These are phyloP conservation scores for Erigeron canadensis DNA, from an alignment of 129 eudicot species.

Conservation along the genomic window DNA sequence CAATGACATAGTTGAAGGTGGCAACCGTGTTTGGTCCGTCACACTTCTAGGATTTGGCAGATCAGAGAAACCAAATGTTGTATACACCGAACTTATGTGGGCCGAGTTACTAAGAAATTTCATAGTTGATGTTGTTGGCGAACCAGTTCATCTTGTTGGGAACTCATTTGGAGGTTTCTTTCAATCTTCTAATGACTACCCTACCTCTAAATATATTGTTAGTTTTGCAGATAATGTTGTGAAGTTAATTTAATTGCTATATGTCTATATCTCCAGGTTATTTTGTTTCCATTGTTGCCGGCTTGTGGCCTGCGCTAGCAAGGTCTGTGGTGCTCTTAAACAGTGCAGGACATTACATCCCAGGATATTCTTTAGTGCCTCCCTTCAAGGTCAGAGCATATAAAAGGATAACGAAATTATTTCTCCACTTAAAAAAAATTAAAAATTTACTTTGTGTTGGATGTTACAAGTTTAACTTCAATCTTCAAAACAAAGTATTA, in stretches of 20 bases:
- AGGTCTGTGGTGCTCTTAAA: conserved; percentile 82
- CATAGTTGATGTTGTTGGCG: conserved; percentile 78
- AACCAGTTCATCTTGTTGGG: conserved; percentile 92
- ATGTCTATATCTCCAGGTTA: conserved; percentile 49
- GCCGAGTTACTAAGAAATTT: conserved; percentile 77
- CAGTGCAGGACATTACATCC: conserved; percentile 72
- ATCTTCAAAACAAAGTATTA: conserved; percentile 13
- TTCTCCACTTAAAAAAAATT: not conserved
- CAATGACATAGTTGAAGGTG: conserved; percentile 52
- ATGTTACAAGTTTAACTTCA: no score
- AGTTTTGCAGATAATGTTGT: not conserved
- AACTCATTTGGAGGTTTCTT: conserved; percentile 91
- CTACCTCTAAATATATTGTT: conserved; percentile 11
- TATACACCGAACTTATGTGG: conserved; percentile 91
- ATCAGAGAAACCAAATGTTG: conserved; percentile 90
- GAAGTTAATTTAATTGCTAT: not conserved
- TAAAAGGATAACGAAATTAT: not conserved
- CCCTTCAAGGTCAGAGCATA: conserved; percentile 49
- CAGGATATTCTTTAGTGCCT: conserved; percentile 62
- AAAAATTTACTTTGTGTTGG: conserved; percentile 9
- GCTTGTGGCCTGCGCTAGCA: conserved; percentile 81
- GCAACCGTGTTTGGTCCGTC: conserved; percentile 82
- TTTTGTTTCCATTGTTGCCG: conserved; percentile 71
- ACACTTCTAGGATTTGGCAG: conserved; percentile 87
- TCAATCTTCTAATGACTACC: conserved; percentile 8